Evolutionary conservation across 2,329 filamentous ascomycete genomes (phyloP).

Genomic region (Ambrosiella beaveri): DNA sequence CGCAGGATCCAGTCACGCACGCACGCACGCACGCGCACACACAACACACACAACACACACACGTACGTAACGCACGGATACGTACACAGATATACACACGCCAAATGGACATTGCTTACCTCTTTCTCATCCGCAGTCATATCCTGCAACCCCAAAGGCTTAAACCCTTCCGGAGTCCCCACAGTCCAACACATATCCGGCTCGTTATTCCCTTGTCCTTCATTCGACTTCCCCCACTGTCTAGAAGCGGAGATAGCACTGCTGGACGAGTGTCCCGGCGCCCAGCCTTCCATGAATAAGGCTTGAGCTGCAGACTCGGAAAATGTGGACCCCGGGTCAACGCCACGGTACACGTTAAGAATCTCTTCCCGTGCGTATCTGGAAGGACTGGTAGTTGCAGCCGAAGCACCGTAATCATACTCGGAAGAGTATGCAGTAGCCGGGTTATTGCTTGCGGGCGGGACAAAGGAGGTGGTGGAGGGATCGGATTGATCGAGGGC

Average conservation of each 20-base stretch:
- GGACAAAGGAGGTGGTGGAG: conserved; percentile 13
- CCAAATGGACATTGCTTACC: conserved; percentile 20
- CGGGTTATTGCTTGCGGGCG: conserved; percentile 18
- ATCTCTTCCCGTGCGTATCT: conserved; percentile 69
- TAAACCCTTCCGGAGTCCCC: conserved; percentile 46
- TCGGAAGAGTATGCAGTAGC: conserved; percentile 12
- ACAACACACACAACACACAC: no score
- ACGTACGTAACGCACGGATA: no score
- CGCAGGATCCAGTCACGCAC: neutral
- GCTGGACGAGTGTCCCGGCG: conserved; percentile 35
- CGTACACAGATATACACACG: no score
- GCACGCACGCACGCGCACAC: no score
- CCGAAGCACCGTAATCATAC: conserved; percentile 19
- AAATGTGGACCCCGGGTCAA: conserved; percentile 32
- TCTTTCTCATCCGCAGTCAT: conserved; percentile 48
- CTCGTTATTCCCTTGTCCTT: conserved; percentile 57
- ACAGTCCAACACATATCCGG: conserved; percentile 76
- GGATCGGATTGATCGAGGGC: neutral
- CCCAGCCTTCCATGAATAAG: conserved; percentile 63
- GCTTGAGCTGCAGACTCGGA: conserved; percentile 1
- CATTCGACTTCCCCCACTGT: conserved; percentile 62
- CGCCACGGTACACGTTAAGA: conserved; percentile 45
- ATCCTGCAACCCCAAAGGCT: conserved; percentile 55
- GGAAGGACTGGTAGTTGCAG: conserved; percentile 26
- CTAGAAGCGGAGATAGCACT: conserved; percentile 22